These are phyloP conservation scores for Microglena sp. DNA, from an alignment of 139 green algal species.

Conservation along the genomic window DNA sequence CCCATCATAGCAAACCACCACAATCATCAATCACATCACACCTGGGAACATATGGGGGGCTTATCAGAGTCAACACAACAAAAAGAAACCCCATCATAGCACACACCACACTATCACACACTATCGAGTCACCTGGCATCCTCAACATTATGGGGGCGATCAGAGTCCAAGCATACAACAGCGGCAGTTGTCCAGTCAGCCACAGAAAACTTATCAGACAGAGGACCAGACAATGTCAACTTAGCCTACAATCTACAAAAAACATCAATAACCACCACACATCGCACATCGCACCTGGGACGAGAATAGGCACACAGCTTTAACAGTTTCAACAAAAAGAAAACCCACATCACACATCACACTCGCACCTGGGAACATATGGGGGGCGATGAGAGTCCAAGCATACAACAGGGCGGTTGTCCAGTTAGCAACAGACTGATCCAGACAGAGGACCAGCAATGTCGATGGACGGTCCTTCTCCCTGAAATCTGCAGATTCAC, in stretches of 20 bases:
- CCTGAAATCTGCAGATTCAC: no score
- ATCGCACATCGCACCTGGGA: not conserved
- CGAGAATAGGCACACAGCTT: not conserved
- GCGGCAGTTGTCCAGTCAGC: not conserved
- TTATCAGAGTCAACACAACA: not conserved
- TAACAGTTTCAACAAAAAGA: not conserved
- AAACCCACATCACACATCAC: not conserved
- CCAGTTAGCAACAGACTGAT: conserved; percentile 77
- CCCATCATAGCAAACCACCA: not conserved
- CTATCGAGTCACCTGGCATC: no score
- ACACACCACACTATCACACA: not conserved
- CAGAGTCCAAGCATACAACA: no score
- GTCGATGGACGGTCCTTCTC: conserved; percentile 77
- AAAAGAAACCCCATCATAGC: not conserved
- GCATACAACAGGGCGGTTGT: conserved; percentile 69
- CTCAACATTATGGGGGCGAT: not conserved
- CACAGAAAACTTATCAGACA: not conserved
- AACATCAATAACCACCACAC: not conserved
- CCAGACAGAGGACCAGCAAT: conserved; percentile 89
- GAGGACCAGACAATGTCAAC: not conserved
- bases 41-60: not conserved
- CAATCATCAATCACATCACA: not conserved
- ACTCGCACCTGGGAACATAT: conserved; percentile 55
- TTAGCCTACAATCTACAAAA: not conserved
- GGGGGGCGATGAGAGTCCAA: conserved; percentile 87